A percentile compares a stretch with the other conserved stretches of the same genome.
phyloP scores from a whole-genome alignment of 352 stramenopile species.

The Phytopythium mirpurense region DNA sequence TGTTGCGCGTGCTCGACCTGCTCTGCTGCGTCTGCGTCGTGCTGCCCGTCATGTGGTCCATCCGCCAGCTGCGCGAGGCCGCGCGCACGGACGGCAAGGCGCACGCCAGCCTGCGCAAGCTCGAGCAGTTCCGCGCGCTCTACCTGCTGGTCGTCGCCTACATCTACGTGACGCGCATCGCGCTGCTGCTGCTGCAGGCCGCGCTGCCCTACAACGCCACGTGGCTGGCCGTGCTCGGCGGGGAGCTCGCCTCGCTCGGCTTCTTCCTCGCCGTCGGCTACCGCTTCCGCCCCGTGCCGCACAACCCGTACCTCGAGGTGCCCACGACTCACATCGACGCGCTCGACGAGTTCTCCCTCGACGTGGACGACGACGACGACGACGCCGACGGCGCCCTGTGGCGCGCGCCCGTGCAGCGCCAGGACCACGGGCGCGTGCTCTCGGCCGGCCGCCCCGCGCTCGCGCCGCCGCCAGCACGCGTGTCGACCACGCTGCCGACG shows the following conservation, averaged over 20 bases:
- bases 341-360: conserved; percentile 68
- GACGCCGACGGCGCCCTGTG: conserved; percentile 44
- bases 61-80: conserved; percentile 74
- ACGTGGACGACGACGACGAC: conserved; percentile 36
- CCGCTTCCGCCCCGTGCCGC: conserved; percentile 87
- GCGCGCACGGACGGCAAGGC: conserved; percentile 88
- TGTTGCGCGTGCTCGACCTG: conserved; percentile 96
- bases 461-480: neutral
- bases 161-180: conserved; percentile 98
- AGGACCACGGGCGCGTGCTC: conserved; percentile 20
- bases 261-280: conserved; percentile 93
- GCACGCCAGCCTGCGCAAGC: conserved; percentile 86
- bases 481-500: conserved; percentile 10
- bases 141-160: conserved; percentile 97
- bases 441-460: neutral
- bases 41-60: conserved; percentile 96
- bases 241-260: conserved; percentile 78
- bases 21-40: conserved; percentile 95
- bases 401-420: conserved; percentile 19
- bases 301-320: conserved; percentile 92
- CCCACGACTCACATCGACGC: conserved; percentile 58
- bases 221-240: conserved; percentile 53
- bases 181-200: conserved; percentile 91
- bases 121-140: conserved; percentile 96
- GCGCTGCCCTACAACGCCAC: conserved; percentile 90